Conservation (phyloP, 2,329 filamentous ascomycete species). For the Aspergillus fumigatus region DNA sequence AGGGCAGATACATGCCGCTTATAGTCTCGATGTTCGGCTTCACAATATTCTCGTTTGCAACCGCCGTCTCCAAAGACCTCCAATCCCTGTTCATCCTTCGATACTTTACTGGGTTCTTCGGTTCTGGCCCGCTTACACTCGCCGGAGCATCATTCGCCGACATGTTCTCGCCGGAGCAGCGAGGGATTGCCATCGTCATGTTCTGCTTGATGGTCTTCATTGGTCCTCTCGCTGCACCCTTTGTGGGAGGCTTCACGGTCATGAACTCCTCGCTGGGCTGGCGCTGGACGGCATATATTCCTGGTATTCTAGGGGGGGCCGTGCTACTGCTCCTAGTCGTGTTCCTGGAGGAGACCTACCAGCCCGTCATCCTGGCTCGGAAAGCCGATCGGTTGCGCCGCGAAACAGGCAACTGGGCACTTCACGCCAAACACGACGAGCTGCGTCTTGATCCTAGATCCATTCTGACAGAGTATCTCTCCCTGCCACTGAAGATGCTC, state of each 20-base stretch:
- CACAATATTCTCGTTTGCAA: constrained; percentile 41
- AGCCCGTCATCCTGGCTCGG: constrained; percentile 29
- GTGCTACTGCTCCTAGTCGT: constrained; percentile 12
- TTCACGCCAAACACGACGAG: constrained; percentile 26
- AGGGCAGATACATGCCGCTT: constrained; percentile 40
- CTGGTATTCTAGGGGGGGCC: constrained; percentile 32
- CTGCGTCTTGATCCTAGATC: not conserved
- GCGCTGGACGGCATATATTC: constrained; percentile 39
- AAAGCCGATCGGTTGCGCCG: constrained; percentile 33
- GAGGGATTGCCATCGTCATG: constrained; percentile 27
- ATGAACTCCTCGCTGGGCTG: constrained; percentile 31
- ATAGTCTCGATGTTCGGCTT: constrained; percentile 36
- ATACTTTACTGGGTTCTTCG: constrained; percentile 42
- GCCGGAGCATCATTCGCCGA: constrained; percentile 35
- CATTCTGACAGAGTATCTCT: not conserved
- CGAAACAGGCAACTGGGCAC: constrained; percentile 29
- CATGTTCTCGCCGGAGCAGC: constrained; percentile 5
- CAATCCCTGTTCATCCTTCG: constrained; percentile 33
- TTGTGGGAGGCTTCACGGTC: constrained; percentile 35
- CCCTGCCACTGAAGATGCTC: constrained; percentile 35
- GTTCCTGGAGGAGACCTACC: constrained; percentile 33
- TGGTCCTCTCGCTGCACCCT: constrained; percentile 36
- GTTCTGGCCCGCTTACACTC: constrained; percentile 34
- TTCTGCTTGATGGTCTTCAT: constrained; percentile 36
- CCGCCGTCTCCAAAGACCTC: constrained; percentile 35